Evolutionary conservation across 2,329 filamentous ascomycete species (phyloP).

Genomic region (Endocalyx cinctus): DNA sequence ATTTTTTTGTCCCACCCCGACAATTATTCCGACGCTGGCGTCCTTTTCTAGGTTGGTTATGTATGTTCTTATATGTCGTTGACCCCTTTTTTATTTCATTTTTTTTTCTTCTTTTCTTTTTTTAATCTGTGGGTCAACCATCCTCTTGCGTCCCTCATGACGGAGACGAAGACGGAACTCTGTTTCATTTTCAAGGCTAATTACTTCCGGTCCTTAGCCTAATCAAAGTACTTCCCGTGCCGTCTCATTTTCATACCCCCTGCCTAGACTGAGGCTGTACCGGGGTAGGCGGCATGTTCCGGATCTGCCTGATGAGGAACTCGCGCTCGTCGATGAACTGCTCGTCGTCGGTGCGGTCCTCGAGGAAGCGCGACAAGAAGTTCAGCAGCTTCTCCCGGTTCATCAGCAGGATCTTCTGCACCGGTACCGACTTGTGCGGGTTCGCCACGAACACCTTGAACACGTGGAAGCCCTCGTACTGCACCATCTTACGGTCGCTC

Average conservation of each 20-base stretch:
- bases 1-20: too few species aligned
- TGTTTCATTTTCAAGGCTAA: too few species aligned
- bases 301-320: slow-evolving; percentile 93
- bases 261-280: slow-evolving; percentile 38
- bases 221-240: too few species aligned
- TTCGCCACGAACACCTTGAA: slow-evolving; percentile 99
- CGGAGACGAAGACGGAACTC: too few species aligned
- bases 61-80: slow-evolving; percentile 2
- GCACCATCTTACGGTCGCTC: slow-evolving; percentile 97
- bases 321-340: slow-evolving; percentile 98
- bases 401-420: slow-evolving; percentile 93
- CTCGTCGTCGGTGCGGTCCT: slow-evolving; percentile 93
- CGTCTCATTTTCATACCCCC: too few species aligned
- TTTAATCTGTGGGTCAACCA: slow-evolving; percentile 1
- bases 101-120: slow-evolving; percentile 2
- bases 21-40: too few species aligned
- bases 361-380: slow-evolving; percentile 87
- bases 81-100: slow-evolving; percentile 1
- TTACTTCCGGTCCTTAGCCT: too few species aligned
- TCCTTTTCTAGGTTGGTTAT: too few species aligned
- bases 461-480: slow-evolving; percentile 98
- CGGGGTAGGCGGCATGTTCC: slow-evolving; percentile 58
- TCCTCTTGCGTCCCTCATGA: too few species aligned
- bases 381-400: slow-evolving; percentile 86
- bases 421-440: slow-evolving; percentile 93